Evolutionary conservation across 257 asterid species (phyloP).

Genomic region (Nemophila menziesii): DNA sequence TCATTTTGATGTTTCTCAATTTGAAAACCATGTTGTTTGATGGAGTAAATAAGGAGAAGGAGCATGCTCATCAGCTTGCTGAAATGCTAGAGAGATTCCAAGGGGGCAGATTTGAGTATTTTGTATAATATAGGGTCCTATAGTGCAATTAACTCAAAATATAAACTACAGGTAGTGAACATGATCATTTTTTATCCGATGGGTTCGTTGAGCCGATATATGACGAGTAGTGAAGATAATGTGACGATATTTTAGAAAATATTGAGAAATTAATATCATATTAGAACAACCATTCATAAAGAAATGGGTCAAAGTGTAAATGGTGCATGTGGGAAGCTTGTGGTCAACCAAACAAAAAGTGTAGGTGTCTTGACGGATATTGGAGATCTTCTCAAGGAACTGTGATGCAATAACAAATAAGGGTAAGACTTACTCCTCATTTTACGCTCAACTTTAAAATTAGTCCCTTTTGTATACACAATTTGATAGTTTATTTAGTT

Average conservation of each 20-base stretch:
- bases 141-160: no score
- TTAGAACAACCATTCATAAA: conserved; percentile 82
- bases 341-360: conserved; percentile 25
- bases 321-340: conserved; percentile 98
- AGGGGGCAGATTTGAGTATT: conserved; percentile 44
- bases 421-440: no score
- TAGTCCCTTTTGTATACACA: no score
- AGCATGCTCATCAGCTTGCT: conserved; percentile 92
- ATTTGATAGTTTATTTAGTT: no score
- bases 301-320: conserved; percentile 98
- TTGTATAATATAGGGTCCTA: no score
- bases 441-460: no score
- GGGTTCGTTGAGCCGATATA: conserved; percentile 56
- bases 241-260: conserved; percentile 61
- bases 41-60: conserved; percentile 76
- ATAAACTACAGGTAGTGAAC: conserved; percentile 94
- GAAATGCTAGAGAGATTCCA: conserved; percentile 55
- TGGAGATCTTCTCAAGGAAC: conserved; percentile 88
- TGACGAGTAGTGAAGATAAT: conserved; percentile 47
- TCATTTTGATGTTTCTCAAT: not conserved
- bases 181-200: conserved; percentile 94
- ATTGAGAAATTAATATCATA: conserved; percentile 64
- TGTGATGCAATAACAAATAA: no score
- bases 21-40: conserved; percentile 63
- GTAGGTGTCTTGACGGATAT: conserved; percentile 56